These are phyloP conservation scores for Crithidia brevicula DNA, from an alignment of 208 protist genomes.

Conservation along the genomic window DNA sequence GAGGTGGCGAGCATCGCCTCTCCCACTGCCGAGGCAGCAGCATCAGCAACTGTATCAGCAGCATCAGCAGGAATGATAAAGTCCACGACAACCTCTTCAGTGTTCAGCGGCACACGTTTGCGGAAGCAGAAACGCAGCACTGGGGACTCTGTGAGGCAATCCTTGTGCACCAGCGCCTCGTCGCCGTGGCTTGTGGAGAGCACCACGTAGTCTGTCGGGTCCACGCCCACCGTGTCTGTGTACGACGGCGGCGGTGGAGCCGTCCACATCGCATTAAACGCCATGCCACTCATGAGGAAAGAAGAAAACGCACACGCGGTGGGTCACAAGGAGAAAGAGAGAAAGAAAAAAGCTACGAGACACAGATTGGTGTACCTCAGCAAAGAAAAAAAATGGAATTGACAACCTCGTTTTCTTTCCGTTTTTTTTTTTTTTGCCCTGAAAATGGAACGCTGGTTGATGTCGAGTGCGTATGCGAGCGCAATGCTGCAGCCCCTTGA, in stretches of 20 bases:
- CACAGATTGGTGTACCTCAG: too few species aligned
- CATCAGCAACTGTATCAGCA: not conserved
- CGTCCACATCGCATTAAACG: constrained; percentile 91
- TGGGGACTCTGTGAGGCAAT: constrained; percentile 64
- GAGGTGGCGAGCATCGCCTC: not conserved
- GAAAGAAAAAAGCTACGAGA: constrained; percentile 6
- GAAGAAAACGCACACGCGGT: too few species aligned
- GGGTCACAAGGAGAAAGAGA: constrained; percentile 5
- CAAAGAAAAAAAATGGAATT: not conserved
- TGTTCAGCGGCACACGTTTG: constrained; percentile 40
- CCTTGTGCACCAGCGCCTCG: constrained; percentile 57
- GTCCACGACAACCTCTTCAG: constrained; percentile 33
- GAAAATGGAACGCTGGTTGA: too few species aligned
- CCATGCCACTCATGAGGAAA: constrained; percentile 48
- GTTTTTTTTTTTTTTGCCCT: not conserved
- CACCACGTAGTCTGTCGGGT: constrained; percentile 66
- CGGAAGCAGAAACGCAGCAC: constrained; percentile 61
- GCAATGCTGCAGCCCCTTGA: too few species aligned
- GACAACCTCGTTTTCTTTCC: not conserved
- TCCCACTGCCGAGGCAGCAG: not conserved
- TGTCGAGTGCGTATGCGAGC: too few species aligned
- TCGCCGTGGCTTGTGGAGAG: constrained; percentile 65
- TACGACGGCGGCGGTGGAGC: constrained; percentile 79
- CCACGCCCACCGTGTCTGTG: constrained; percentile 70
- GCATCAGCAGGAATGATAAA: constrained; percentile 23